Conservation (phyloP, 208 protist species). For the Borovskyia barvae region DNA sequence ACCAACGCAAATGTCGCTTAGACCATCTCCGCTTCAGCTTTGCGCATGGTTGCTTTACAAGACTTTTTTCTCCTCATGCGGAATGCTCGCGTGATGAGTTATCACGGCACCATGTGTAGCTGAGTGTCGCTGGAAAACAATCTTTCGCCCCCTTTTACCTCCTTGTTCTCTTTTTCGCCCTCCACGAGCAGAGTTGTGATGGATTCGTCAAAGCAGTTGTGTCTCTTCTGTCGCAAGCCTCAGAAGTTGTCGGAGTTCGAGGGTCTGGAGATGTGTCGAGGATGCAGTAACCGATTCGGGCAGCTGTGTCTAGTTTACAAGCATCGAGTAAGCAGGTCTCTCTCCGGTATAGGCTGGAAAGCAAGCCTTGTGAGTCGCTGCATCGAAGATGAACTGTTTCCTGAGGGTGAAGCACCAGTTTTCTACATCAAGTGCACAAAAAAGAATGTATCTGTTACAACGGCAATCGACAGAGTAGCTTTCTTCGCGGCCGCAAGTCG, state of each 20-base stretch:
- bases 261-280: conserved; percentile 9
- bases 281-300: conserved; percentile 12
- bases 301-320: conserved; percentile 11
- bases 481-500: conserved; percentile 21
- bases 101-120: too few species aligned
- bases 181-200: too few species aligned
- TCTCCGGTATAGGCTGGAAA: conserved; percentile 7
- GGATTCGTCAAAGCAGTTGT: conserved; percentile 5
- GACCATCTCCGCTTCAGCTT: too few species aligned
- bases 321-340: neutral
- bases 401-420: conserved; percentile 2
- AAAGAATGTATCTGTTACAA: conserved; percentile 2
- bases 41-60: too few species aligned
- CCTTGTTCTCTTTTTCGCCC: too few species aligned
- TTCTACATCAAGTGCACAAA: conserved; percentile 24
- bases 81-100: too few species aligned
- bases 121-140: too few species aligned
- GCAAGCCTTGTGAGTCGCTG: conserved; percentile 6
- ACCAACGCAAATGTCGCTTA: too few species aligned
- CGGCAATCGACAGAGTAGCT: conserved; percentile 16
- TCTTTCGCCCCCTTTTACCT: too few species aligned
- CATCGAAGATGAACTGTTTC: neutral
- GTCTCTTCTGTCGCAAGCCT: conserved; percentile 13
- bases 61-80: too few species aligned
- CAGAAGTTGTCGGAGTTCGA: neutral